phyloP scores from a whole-genome alignment of 257 asterid genomes.

The Ajuga chamaepitys region DNA sequence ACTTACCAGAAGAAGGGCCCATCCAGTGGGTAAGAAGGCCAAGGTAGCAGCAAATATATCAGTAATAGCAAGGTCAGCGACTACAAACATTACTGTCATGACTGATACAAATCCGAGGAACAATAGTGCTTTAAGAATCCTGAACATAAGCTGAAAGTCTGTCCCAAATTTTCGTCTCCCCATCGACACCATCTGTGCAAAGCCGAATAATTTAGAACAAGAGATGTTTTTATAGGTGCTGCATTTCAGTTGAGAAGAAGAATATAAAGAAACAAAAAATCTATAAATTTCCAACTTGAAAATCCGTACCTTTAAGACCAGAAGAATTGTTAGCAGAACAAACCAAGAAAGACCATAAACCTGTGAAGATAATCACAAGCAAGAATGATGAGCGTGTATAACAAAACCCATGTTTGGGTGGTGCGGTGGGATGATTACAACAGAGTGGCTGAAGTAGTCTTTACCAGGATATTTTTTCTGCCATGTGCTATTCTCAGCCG shows the following conservation, averaged over 20 bases:
- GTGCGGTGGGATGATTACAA: neutral
- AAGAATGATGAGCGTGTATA: neutral
- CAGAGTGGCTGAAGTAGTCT: neutral
- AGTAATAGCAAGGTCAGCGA: constrained; percentile 15
- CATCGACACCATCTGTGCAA: constrained; percentile 19
- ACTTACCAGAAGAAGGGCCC: constrained; percentile 20
- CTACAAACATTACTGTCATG: constrained; percentile 13
- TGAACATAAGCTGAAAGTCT: constrained; percentile 24
- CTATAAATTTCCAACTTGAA: neutral
- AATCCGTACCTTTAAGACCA: constrained; percentile 11
- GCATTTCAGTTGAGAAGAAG: neutral
- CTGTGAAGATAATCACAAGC: neutral
- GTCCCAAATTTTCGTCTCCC: constrained; percentile 20
- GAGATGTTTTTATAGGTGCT: neutral
- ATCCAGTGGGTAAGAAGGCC: constrained; percentile 22
- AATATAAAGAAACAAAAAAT: neutral
- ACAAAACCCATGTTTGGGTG: neutral
- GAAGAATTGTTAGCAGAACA: constrained; percentile 18
- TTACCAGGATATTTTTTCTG: constrained; percentile 4
- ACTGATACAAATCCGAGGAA: constrained; percentile 19
- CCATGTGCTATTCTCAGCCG: constrained; percentile 10
- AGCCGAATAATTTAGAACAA: neutral
- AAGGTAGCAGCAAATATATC: constrained; percentile 20
- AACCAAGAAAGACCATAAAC: constrained; percentile 22
- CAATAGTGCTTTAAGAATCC: constrained; percentile 19